Base-by-base conservation (phyloP, 192 early-diverging fungal genomes). In the Mortierella claussenii region DNA sequence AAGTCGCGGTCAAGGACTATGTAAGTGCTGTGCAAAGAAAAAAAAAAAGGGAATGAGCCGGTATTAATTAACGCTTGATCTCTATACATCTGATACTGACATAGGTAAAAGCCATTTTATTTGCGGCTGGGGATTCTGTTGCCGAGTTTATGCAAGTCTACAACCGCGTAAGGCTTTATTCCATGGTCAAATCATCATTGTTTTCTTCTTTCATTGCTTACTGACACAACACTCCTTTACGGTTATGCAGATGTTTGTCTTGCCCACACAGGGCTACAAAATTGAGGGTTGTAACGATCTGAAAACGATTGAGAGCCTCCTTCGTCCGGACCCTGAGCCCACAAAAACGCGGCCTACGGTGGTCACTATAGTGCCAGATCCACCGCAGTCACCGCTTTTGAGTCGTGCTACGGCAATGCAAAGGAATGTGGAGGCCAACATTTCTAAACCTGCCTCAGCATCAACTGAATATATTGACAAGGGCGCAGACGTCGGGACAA, bases 281-380 rank as follows among this genome's bases (percentile, higher is more conserved):
- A 67, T 76, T n/a, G 73, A 76, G 17, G 73, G 73, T 9, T 76
- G 54, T 24, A 67, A 67, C 18, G 73, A 76, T 34, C 18, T 54
- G 17, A 61, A 62, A 45, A 76, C 49, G 47, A 62, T 67, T 17
- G 73, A 76, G 36, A 36, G 50, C 9, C 32, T 47, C 8, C 26
- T 60, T 21, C 55, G 44, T 7, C 32, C 26, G 2, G 62, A 60
- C 1, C 46, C 23, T 44, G 46, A 9, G 2, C 52, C 26, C 24
- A 26, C 37, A 20, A 30, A 40, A 17, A 9, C 21, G 15, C 24
- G 31, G 15, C 40, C 57, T 4, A 21, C 27, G 11, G 26, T 44
- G 6, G 40, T 51, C 17, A 1, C 48, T 11, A 15, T 28, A n/a
- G 8, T 5, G 5, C n/a, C 50, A 28, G 42, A 43, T 12, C 12